Base-by-base conservation (phyloP, 1,284 basidiomycete genomes). In the Rhizoctonia solani region DNA sequence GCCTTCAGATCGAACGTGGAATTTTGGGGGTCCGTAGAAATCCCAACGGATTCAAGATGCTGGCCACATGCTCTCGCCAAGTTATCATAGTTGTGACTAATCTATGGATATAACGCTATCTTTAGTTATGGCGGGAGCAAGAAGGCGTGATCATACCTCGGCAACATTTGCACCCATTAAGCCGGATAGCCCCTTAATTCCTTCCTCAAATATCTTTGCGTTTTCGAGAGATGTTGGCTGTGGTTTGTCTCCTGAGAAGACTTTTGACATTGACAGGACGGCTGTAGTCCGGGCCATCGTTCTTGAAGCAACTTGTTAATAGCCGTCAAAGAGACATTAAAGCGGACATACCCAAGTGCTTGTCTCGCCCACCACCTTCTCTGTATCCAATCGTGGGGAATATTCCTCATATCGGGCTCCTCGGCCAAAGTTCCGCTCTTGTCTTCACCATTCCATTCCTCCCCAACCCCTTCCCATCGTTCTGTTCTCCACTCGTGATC, bases 11-110 rank as follows among this genome's bases (percentile, higher is more conserved):
- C 49, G 54, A 71, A 70, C 61, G 72, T 42, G 37, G 71, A 6
- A 30, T 14, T 55, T 4, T 14, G 16, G 14, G 55, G 23, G 11
- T 65, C 54, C 19, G 65, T 21, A 27, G 50, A 61, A 25, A 54
- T n/a, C 0, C 41, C 41, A 21, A 46, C 16, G 13, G 32, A 34
- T 27, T 52, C 19, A 6, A 85, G 73, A 70, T 79, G 77, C 37
- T 73, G 59, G 32, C 76, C 77, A 72, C 85, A 88, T 34, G 69
- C 68, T n/a, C 59, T 67, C 6, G 77, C 76, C 4, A 87, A 75
- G 8, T 69, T 68, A 42, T 82, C 79, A 1, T 87, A 74, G 32
- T 77, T 68, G 30, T 71, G 70, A 2, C 73, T 73, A 27, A 83
- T 77, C 81, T 78, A 49, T 13, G 41, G 42, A 49, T 37, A n/a